Percentiles rank a stretch among this genome's conserved stretches.
Evolutionary conservation across 2,329 filamentous ascomycete genomes (phyloP).

Genomic region (Orbilia ellipsospora): DNA sequence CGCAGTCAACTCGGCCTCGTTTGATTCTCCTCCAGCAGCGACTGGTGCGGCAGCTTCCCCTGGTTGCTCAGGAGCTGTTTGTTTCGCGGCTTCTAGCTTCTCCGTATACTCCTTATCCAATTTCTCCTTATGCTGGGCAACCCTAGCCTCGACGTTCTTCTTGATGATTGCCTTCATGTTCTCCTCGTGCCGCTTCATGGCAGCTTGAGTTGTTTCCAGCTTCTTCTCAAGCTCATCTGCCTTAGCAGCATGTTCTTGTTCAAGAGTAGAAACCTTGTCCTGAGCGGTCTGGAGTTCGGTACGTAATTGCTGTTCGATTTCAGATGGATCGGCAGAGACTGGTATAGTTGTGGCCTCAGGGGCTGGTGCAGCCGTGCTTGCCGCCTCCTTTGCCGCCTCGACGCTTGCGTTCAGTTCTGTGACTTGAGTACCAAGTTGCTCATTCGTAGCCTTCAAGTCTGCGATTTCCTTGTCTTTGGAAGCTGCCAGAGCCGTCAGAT

Average conservation of each 20-base stretch:
- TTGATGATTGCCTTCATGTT: constrained; percentile 51
- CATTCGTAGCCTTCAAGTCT: constrained; percentile 28
- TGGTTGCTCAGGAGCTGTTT: constrained; percentile 66
- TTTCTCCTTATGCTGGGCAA: constrained; percentile 67
- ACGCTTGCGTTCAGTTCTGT: constrained; percentile 39
- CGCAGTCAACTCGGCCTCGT: constrained; percentile 56
- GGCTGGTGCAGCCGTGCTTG: neutral
- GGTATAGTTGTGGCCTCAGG: neutral
- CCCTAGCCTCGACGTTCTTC: constrained; percentile 64
- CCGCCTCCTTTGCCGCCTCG: constrained; percentile 35
- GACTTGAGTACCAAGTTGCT: constrained; percentile 37
- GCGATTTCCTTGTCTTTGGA: constrained; percentile 41
- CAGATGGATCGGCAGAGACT: constrained; percentile 19
- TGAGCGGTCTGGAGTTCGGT: constrained; percentile 38
- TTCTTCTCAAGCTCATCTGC: constrained; percentile 49
- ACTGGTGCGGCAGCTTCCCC: neutral
- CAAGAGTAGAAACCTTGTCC: constrained; percentile 32
- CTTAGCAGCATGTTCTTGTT: constrained; percentile 40
- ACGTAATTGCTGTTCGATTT: constrained; percentile 39
- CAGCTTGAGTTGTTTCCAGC: constrained; percentile 53
- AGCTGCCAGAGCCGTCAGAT: constrained; percentile 25
- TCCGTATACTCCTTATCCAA: constrained; percentile 69
- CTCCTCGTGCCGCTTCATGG: constrained; percentile 50
- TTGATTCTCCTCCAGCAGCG: constrained; percentile 27
- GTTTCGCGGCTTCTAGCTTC: constrained; percentile 74